Base-by-base conservation (phyloP, 257 asterid species). In the Schizonepeta tenuifolia region DNA sequence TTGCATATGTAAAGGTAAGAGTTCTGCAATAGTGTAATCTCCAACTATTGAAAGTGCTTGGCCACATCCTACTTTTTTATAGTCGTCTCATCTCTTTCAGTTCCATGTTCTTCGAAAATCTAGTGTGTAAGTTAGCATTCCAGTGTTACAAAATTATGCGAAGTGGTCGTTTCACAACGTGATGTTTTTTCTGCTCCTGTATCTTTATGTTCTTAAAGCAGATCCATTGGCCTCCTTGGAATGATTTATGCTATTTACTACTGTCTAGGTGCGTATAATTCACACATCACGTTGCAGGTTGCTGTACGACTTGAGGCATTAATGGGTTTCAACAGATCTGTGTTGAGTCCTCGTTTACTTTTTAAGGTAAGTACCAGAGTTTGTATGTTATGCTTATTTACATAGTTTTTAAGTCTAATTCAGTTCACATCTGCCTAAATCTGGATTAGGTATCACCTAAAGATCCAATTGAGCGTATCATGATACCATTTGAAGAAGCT, bases 301-400 rank as follows among this genome's bases (percentile, higher is more conserved):
- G 95, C 88, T n/a, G 40, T 88, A 77, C 88, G 84, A 49, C 79
- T 88, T 55, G 91, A 88, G 83, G 89, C 88, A 15, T 74, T 86
- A 62, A 80, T 86, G 79, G 95, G 95, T 76, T 79, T 80, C 26
- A 79, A 79, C 69, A 68, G 74, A 49, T 88, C 95, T 41, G 55
- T 88, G 44, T 73, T 88, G 70, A 79, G 91, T 67, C 91, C 95
- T 77, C 74, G 75, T 56, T 53, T 88, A 65, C 88, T 88, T 67
- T 84, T 82, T 69, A 80, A 82, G 90, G 95, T 88, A 77, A 59
- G 26, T 56, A 65, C 33, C 11, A 20, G 41, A 50, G 64, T 26
- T 33, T 61, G 55, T 72, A 54, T 21, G 58, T 51, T 22, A 7
- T 50, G 71, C 63, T 62, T 15, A 14, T 17, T 11, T 61, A 7